Evolutionary conservation across 2,329 filamentous ascomycete genomes (phyloP).

Genomic region (Cadophora sp.): DNA sequence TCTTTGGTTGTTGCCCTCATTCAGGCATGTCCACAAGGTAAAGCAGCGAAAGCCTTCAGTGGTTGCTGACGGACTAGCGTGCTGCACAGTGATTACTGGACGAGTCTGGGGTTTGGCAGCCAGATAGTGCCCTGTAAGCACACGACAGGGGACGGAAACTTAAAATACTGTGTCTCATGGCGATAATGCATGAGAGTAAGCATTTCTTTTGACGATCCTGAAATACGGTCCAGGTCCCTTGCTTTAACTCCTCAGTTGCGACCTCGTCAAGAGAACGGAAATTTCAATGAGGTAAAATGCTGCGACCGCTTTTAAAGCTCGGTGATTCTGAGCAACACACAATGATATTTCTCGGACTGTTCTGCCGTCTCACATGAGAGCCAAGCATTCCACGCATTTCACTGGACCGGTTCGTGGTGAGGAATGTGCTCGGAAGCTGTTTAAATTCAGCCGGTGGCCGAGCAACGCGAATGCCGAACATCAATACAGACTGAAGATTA

Average conservation of each 20-base stretch:
- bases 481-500: background rate
- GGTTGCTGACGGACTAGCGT: conserved; percentile 25
- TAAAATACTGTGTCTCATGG: conserved; percentile 3
- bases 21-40: background rate
- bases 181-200: conserved; percentile 21
- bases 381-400: background rate
- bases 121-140: background rate
- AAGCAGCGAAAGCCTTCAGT: conserved; percentile 10
- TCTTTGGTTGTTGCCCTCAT: background rate
- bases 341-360: background rate
- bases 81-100: conserved; percentile 27
- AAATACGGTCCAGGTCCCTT: background rate
- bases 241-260: background rate
- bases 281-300: background rate
- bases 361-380: background rate
- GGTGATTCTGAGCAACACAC: background rate
- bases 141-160: background rate
- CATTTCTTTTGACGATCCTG: background rate
- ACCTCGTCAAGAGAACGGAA: background rate
- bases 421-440: background rate
- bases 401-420: background rate
- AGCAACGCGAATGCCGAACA: background rate
- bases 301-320: background rate
- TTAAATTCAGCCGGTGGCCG: background rate
- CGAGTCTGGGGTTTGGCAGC: conserved; percentile 6